A percentile compares a stretch with the other conserved stretches of the same genome.
Conservation (phyloP, 2,329 filamentous ascomycete species). For the Ambrosiella beaveri region DNA sequence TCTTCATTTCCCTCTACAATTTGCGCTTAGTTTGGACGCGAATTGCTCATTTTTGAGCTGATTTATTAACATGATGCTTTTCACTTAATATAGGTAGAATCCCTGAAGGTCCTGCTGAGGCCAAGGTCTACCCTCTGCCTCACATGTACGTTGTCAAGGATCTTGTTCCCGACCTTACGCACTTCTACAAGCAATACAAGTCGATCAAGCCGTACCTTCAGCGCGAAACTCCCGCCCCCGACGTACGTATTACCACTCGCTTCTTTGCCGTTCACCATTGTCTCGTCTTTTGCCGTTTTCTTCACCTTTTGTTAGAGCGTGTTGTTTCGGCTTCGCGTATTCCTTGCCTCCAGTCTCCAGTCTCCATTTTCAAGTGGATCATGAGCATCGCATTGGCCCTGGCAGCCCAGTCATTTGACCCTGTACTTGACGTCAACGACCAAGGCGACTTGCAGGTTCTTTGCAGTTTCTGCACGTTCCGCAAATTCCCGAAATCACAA, state of each 20-base stretch:
- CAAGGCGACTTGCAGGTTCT: neutral
- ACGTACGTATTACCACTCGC: conserved; percentile 41
- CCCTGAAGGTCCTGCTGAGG: conserved; percentile 66
- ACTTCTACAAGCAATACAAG: conserved; percentile 99
- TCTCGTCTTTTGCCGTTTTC: neutral
- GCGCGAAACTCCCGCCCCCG: conserved; percentile 63
- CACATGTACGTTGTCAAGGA: conserved; percentile 99
- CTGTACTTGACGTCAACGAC: neutral
- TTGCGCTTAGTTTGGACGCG: neutral
- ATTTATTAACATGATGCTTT: neutral
- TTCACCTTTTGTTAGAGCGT: neutral
- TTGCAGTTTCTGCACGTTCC: too few relatives aligned
- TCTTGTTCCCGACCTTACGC: conserved; percentile 88
- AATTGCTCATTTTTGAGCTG: neutral
- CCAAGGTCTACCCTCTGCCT: conserved; percentile 92
- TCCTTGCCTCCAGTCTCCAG: neutral
- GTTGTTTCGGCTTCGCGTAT: neutral
- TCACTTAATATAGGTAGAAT: conserved; percentile 57
- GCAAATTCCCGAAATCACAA: neutral
- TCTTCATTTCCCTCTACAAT: neutral
- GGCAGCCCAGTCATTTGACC: neutral
- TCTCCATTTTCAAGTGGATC: neutral
- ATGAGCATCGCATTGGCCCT: neutral
- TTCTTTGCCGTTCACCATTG: neutral
- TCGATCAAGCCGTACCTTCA: conserved; percentile 98